Conservation (phyloP, 2,329 filamentous ascomycete species). For the Neoarthrinium moseri region DNA sequence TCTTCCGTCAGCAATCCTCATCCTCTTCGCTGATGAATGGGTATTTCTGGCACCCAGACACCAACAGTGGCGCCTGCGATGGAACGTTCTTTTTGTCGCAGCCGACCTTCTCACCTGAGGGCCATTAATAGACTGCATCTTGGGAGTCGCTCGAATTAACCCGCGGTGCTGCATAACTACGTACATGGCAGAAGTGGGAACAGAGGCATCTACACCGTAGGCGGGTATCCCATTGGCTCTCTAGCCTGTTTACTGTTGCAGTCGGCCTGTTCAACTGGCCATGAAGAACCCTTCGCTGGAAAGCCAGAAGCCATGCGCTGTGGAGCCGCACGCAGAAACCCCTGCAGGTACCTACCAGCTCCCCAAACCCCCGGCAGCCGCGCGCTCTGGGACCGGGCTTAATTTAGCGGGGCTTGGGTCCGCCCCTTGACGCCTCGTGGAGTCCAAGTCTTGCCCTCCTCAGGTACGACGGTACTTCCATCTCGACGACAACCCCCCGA, state of each 20-base stretch:
- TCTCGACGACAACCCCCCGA: neutral
- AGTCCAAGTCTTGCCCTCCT: slow-evolving; percentile 13
- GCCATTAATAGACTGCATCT: too few relatives aligned
- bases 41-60: neutral
- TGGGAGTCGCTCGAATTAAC: too few relatives aligned
- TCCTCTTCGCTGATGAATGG: too few relatives aligned
- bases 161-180: too few relatives aligned
- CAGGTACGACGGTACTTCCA: neutral
- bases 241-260: too few relatives aligned
- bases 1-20: too few relatives aligned
- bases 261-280: too few relatives aligned
- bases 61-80: neutral
- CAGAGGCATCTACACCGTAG: too few relatives aligned
- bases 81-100: neutral
- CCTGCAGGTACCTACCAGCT: slow-evolving; percentile 5
- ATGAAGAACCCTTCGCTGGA: neutral
- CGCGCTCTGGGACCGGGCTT: slow-evolving; percentile 23
- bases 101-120: too few relatives aligned
- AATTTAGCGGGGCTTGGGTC: slow-evolving; percentile 11
- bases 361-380: slow-evolving; percentile 23
- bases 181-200: too few relatives aligned
- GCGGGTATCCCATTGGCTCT: too few relatives aligned
- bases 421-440: slow-evolving; percentile 13
- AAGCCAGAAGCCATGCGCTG: slow-evolving; percentile 2
- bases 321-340: neutral